Evolutionary conservation across 305 asterid genomes (phyloP), one percentile per base, ranked within the genome.

Genomic region (Fraxinus sp.): DNA sequence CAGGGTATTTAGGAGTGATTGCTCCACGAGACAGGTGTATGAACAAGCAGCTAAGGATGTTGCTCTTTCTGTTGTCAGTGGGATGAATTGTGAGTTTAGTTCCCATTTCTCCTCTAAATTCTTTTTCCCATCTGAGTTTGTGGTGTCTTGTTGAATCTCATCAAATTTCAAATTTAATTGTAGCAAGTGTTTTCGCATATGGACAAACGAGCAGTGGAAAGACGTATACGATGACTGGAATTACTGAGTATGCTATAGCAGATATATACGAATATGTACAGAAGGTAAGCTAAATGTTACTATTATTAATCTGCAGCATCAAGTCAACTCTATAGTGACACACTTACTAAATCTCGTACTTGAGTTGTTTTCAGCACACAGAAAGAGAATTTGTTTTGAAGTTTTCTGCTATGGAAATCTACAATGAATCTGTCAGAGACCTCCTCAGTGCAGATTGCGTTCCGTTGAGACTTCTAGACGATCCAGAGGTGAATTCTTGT

Each of bases 201-300:
- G 98, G 98, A 41, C 99, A 96, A 86, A 96, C 98, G 5, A 95
- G 98, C 90, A 96, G 99, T 76, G 99, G 99, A 78, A 96, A 96
- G 91, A 96, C 99, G 2, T 96, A 82, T 85, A 96, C 98, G 8
- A 96, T 96, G 99, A 87, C 91, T 82, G 99, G 98, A 77, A 88
- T 96, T 30, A 95, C 98, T 1, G 95, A 92, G 90, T 96, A 88
- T 81, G 93, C 99, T 8, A 80, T 96, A 80, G 89, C 95, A 36
- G 99, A 96, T 87, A 92, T 96, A 77, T 95, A 89, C 73, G 94
- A 90, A 18, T 89, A 95, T 83, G 88, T 96, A 81, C 88, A 89
- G 79, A 95, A 92, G 98, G 99, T 94, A 81, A 82, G 57, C 41
- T 13, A 28, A 22, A 81, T 14, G 33, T 11, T 77, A n/a, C 78